These are phyloP conservation scores for Zopfochytrium polystomum DNA, from an alignment of 371 early-diverging fungal genomes.

Conservation along the genomic window DNA sequence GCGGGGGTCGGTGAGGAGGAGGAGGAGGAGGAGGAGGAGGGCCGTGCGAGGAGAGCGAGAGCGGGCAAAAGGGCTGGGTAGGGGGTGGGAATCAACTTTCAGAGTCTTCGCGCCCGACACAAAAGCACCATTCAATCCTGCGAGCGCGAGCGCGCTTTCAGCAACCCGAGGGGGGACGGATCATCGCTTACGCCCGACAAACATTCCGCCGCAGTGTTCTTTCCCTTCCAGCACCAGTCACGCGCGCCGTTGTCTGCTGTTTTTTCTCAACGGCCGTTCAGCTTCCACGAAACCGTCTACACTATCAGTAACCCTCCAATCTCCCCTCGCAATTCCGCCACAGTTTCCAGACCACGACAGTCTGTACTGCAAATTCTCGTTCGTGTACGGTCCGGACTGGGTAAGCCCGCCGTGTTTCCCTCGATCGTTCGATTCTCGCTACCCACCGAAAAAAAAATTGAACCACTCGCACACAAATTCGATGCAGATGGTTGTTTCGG, in stretches of 20 bases:
- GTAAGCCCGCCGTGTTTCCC: constrained; percentile 4
- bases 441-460: no score
- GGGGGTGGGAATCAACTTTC: neutral
- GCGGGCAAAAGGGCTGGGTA: neutral
- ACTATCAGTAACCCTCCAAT: neutral
- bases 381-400: constrained; percentile 54
- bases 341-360: constrained; percentile 49
- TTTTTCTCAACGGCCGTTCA: neutral
- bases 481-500: neutral
- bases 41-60: neutral
- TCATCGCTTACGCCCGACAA: neutral
- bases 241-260: neutral
- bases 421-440: neutral
- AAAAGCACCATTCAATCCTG: neutral
- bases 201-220: neutral
- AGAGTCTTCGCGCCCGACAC: neutral
- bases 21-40: no score
- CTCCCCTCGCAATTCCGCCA: neutral
- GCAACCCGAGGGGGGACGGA: neutral
- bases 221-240: neutral
- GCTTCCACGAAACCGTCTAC: neutral
- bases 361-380: constrained; percentile 54
- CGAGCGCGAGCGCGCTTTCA: neutral
- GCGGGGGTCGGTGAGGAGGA: no score
- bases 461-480: neutral